Evolutionary conservation across 1,284 basidiomycete genomes (phyloP).

Genomic region (Vanrija sp.): DNA sequence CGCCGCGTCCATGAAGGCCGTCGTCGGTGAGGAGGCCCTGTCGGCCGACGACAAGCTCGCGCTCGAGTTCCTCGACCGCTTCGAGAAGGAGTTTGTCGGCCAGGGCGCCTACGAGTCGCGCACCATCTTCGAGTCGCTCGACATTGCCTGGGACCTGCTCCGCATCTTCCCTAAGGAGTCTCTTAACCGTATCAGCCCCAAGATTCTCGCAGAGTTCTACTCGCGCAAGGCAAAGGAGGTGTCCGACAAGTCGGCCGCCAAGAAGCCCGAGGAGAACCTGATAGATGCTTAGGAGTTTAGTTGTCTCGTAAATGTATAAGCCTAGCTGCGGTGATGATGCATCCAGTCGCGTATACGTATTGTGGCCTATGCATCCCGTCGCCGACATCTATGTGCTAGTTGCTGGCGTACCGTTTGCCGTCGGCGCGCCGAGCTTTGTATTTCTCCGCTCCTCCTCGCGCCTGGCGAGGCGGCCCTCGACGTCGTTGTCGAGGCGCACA

Average conservation of each 20-base stretch:
- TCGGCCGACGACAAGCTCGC: constrained; percentile 58
- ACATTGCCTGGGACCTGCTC: constrained; percentile 93
- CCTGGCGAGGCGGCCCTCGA: constrained; percentile 13
- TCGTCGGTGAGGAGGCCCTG: constrained; percentile 96
- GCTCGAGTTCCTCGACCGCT: constrained; percentile 88
- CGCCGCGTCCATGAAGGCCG: constrained; percentile 98
- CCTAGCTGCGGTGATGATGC: background rate
- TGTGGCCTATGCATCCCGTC: too few relatives aligned
- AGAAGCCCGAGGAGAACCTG: constrained; percentile 10
- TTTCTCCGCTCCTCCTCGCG: background rate
- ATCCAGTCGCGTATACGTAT: too few relatives aligned
- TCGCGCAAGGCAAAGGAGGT: constrained; percentile 19
- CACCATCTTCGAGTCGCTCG: constrained; percentile 94
- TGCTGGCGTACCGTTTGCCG: background rate
- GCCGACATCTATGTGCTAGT: too few relatives aligned
- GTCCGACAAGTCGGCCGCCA: constrained; percentile 3
- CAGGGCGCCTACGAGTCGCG: constrained; percentile 95
- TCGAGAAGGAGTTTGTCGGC: constrained; percentile 90
- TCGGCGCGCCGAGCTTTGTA: constrained; percentile 11
- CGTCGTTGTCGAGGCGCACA: constrained; percentile 31
- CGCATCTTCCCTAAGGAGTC: constrained; percentile 99
- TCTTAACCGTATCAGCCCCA: constrained; percentile 90
- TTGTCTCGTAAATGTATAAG: background rate
- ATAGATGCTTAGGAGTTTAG: constrained; percentile 10
- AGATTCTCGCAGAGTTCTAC: constrained; percentile 28